phyloP scores from a whole-genome alignment of 148 eudicot genomes.

The Diospyros lotus region DNA sequence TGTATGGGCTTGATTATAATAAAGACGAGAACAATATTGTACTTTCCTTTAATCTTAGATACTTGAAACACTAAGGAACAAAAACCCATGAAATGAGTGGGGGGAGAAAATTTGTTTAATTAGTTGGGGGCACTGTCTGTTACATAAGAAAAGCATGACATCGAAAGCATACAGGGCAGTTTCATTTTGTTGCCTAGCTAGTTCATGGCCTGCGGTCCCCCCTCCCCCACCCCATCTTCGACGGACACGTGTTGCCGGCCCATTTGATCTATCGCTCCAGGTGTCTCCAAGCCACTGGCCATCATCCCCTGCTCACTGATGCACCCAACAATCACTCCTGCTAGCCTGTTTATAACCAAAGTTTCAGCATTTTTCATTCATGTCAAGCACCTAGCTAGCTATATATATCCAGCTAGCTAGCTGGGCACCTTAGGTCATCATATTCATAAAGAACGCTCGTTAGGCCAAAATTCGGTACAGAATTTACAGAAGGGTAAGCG shows the following conservation, averaged over 20 bases:
- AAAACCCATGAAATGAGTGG: conserved; percentile 9
- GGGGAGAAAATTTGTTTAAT: conserved; percentile 12
- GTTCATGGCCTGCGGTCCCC: background rate
- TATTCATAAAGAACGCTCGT: background rate
- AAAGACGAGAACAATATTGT: background rate
- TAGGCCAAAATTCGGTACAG: background rate
- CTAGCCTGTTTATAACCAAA: too few relatives aligned
- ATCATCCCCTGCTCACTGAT: conserved; percentile 1
- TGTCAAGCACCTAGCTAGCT: background rate
- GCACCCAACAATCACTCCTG: too few relatives aligned
- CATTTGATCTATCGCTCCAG: too few relatives aligned
- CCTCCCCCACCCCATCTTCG: background rate
- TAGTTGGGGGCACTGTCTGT: conserved; percentile 13
- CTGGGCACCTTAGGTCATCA: background rate
- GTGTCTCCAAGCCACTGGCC: background rate
- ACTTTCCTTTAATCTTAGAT: background rate
- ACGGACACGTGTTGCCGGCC: background rate
- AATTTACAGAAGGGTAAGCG: too few relatives aligned
- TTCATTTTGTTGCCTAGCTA: conserved; percentile 19
- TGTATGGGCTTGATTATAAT: too few relatives aligned
- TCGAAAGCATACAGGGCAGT: conserved; percentile 15
- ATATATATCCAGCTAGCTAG: background rate
- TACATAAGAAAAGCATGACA: conserved; percentile 29
- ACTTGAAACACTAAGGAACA: background rate
- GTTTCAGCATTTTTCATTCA: background rate